phyloP scores from a whole-genome alignment of 2,329 filamentous ascomycete species.

The Talaromyces islandicus region DNA sequence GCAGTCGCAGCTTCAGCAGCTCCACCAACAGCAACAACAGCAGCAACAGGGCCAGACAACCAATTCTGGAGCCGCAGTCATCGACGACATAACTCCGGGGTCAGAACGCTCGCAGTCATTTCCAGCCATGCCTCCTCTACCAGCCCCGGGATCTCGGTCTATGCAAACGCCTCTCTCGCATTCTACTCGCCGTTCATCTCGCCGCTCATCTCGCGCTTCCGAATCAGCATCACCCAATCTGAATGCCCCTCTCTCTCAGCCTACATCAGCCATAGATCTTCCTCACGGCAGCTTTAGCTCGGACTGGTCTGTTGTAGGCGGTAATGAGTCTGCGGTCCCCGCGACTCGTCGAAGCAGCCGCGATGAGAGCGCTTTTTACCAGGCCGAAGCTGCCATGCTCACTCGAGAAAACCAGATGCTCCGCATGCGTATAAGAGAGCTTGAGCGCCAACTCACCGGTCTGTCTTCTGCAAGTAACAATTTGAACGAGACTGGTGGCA shows the following conservation, averaged over 20 bases:
- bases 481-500: neutral
- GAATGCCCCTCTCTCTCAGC: neutral
- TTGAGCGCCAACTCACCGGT: constrained; percentile 21
- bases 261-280: constrained; percentile 28
- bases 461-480: constrained; percentile 1
- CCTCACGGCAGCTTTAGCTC: constrained; percentile 10
- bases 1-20: constrained; percentile 39
- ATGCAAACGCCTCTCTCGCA: constrained; percentile 26
- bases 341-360: constrained; percentile 32
- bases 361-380: constrained; percentile 43
- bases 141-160: constrained; percentile 15
- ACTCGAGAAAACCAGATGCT: constrained; percentile 45
- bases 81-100: constrained; percentile 39
- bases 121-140: constrained; percentile 25
- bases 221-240: constrained; percentile 27
- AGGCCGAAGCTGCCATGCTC: constrained; percentile 42
- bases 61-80: constrained; percentile 23
- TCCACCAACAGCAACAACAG: constrained; percentile 26
- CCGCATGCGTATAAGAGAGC: constrained; percentile 40
- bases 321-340: constrained; percentile 16
- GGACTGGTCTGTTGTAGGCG: constrained; percentile 17
- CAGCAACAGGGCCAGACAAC: constrained; percentile 25
- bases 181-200: constrained; percentile 29
- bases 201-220: constrained; percentile 29
- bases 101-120: constrained; percentile 38